A percentile compares a stretch with the other conserved stretches of the same genome.
Evolutionary conservation across 176 grass and related monocot genomes (phyloP).

Genomic region (Eleusine indica): DNA sequence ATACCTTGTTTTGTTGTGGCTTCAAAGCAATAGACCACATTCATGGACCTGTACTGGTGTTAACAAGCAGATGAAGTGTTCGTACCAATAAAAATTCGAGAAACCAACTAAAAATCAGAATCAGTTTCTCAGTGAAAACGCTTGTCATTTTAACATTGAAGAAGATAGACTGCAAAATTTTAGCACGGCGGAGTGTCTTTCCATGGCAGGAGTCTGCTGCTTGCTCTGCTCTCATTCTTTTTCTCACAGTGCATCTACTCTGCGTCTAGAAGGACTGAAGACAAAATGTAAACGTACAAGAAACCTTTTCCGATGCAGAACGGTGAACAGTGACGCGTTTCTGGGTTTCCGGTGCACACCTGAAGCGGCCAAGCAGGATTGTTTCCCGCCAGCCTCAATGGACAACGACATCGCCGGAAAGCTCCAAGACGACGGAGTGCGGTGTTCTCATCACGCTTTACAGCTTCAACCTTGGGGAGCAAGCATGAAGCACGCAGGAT

Average conservation of each 20-base stretch:
- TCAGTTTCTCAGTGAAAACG: too few relatives aligned
- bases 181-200: neutral
- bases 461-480: constrained; percentile 27
- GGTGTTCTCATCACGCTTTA: neutral
- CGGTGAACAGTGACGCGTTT: neutral
- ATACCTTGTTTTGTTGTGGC: too few relatives aligned
- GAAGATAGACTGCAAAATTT: neutral
- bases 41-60: too few relatives aligned
- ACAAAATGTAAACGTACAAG: neutral
- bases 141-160: neutral
- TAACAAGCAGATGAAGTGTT: too few relatives aligned
- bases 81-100: neutral
- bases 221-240: neutral
- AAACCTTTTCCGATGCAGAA: neutral
- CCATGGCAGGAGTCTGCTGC: neutral
- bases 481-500: neutral
- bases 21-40: too few relatives aligned
- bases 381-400: neutral
- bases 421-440: neutral
- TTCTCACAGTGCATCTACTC: neutral
- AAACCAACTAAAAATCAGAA: neutral
- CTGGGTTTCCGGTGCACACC: neutral
- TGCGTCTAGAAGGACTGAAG: neutral
- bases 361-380: neutral
- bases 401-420: constrained; percentile 19